Conservation (phyloP, 2,329 filamentous ascomycete genomes). For the Bipolaris cookei region DNA sequence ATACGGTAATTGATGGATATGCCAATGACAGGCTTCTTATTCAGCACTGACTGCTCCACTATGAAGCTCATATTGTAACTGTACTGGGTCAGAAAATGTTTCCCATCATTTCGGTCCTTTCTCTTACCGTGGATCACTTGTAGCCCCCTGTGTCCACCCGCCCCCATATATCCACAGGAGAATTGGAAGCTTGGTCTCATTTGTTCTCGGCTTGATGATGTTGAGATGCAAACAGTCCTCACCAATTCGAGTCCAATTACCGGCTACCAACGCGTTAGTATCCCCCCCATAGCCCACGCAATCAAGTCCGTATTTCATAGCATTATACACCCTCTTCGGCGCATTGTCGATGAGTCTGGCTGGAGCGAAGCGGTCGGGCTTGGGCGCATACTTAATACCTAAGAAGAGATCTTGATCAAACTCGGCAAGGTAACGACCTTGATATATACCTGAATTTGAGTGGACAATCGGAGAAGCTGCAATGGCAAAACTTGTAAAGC, state of each 20-base stretch:
- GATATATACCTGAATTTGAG: slow-evolving; percentile 35
- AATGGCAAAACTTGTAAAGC: not conserved
- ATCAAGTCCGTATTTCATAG: slow-evolving; percentile 35
- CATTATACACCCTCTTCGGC: slow-evolving; percentile 24
- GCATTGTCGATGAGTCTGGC: slow-evolving; percentile 23
- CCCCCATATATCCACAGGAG: slow-evolving; percentile 46
- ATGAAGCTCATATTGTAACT: slow-evolving; percentile 44
- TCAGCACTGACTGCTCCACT: slow-evolving; percentile 39
- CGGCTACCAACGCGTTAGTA: slow-evolving; percentile 29
- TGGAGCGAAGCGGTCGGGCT: slow-evolving; percentile 36
- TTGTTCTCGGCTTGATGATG: slow-evolving; percentile 33
- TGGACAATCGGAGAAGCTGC: slow-evolving; percentile 23
- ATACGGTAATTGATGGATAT: slow-evolving; percentile 57
- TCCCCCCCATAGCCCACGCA: slow-evolving; percentile 39
- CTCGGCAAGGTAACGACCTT: slow-evolving; percentile 35
- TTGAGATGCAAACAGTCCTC: slow-evolving; percentile 57
- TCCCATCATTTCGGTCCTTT: too few relatives aligned
- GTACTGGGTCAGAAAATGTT: not conserved
- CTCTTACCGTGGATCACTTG: slow-evolving; percentile 39
- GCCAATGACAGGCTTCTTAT: slow-evolving; percentile 41
- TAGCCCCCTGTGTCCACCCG: slow-evolving; percentile 42
- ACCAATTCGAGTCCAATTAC: slow-evolving; percentile 33
- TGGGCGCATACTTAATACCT: slow-evolving; percentile 40
- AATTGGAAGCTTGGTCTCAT: slow-evolving; percentile 30
- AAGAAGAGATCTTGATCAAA: slow-evolving; percentile 42